Base-by-base conservation (phyloP, 768 basidiomycete species). In the Candolleomyces eurysporus region DNA sequence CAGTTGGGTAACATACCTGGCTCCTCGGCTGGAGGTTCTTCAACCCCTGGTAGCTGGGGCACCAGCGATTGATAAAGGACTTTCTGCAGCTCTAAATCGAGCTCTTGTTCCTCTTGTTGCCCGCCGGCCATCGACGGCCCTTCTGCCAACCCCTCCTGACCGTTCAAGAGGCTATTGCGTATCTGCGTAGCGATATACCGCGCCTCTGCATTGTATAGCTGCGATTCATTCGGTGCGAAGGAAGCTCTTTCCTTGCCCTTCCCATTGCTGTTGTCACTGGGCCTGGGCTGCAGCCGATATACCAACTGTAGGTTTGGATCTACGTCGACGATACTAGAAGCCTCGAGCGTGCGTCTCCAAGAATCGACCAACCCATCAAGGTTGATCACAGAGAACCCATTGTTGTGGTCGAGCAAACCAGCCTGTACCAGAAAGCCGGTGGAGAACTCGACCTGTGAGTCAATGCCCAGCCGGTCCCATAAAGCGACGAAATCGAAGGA, bases 401-500 rank as follows among this genome's bases (percentile, higher is more conserved):
- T 60, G 17, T 62, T 62, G 11, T 71, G 66, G 21, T 64, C 53
- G 13, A 72, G 59, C n/a, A 80, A 64, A 4, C 71, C 72, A 5
- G 79, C 71, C 57, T 82, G 77, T 13, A 71, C 61, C 13, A 87
- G 61, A 67, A 91, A 91, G 5, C 45, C 60, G 0, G 70, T 67
- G 0, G 89, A 89, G 64, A 91, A 83, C 0, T 71, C 64, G 52
- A 68, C 71, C 0, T 64, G 66, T 0, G 84, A 75, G 59, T 86
- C 64, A 14, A 88, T 64, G 2, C 72, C 68, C 1, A 86, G 67
- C 26, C 71, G 74, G 14, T 61, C 64, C 86, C 88, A 92, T 10
- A 92, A 65, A 0, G 67, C 58, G 22, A 70, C 50, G 66, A 88
- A 90, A 65, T 87, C 79, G 61, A 86, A 82, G 0, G 78, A 77